phyloP scores from a whole-genome alignment of 179 eudicot genomes.

The Silene noctiflora region DNA sequence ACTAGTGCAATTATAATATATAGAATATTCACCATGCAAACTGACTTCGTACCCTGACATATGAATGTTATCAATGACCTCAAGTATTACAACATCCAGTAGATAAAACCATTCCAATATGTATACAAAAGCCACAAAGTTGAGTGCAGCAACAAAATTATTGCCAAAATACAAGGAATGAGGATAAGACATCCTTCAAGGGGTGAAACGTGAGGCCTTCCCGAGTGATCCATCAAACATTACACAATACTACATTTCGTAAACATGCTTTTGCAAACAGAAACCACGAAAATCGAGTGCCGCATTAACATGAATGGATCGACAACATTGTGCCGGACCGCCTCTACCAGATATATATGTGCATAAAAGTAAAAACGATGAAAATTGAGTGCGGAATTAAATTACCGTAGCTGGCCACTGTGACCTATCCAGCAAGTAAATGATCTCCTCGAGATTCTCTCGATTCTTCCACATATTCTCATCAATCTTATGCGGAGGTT shows the following conservation, averaged over 20 bases:
- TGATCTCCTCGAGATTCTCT: conserved; percentile 83
- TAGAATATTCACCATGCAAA: not conserved
- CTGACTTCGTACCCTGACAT: not conserved
- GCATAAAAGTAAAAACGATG: not conserved
- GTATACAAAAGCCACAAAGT: not conserved
- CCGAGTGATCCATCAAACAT: no score
- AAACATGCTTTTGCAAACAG: no score
- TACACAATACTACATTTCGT: no score
- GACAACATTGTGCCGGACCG: not conserved
- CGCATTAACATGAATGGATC: no score
- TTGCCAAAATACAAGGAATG: no score
- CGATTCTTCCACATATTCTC: conserved; percentile 99
- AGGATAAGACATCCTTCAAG: no score
- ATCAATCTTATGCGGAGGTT: conserved; percentile 89
- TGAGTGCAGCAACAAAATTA: not conserved
- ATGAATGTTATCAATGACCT: not conserved
- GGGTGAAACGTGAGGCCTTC: no score
- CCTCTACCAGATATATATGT: not conserved
- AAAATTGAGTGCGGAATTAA: not conserved
- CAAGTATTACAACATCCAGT: not conserved
- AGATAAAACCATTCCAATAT: no score
- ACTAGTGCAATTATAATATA: not conserved
- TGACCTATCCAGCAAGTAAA: conserved; percentile 60
- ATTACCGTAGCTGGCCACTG: conserved; percentile 68
- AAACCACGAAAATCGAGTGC: not conserved